Evolutionary conservation across 139 green algal species (phyloP).

Genomic region (Chlamydomonas incerta): DNA sequence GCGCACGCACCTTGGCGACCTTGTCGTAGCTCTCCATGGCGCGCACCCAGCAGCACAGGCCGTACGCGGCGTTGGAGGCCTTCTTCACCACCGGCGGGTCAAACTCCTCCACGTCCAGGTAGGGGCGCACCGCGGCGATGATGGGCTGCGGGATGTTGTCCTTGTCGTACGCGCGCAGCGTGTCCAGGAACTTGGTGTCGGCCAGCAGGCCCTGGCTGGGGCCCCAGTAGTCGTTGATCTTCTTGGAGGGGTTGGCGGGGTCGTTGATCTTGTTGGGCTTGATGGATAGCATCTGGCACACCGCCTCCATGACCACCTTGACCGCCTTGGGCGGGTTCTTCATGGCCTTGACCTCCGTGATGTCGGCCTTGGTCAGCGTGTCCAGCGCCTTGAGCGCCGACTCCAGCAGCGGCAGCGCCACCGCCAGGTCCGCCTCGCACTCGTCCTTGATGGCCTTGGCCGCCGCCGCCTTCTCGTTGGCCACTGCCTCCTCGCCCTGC

Average conservation of each 20-base stretch:
- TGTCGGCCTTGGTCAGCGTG: conserved; percentile 75
- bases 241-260: conserved; percentile 56
- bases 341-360: conserved; percentile 76
- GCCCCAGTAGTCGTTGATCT: conserved; percentile 82
- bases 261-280: conserved; percentile 78
- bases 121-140: conserved; percentile 66
- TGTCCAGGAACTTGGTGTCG: conserved; percentile 73
- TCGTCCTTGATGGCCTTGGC: conserved; percentile 82
- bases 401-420: conserved; percentile 63
- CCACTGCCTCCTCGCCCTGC: conserved; percentile 70
- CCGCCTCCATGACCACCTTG: conserved; percentile 81
- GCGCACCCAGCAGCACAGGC: conserved; percentile 81
- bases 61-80: conserved; percentile 75
- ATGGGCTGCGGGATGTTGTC: conserved; percentile 72
- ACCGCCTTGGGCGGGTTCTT: conserved; percentile 68
- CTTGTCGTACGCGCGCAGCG: conserved; percentile 79
- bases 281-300: conserved; percentile 78
- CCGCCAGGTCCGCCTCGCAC: conserved; percentile 75
- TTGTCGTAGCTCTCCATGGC: conserved; percentile 86
- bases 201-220: conserved; percentile 63
- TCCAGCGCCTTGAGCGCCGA: conserved; percentile 68
- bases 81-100: conserved; percentile 65
- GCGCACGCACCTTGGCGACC: conserved; percentile 35
- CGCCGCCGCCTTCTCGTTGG: conserved; percentile 70
- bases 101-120: conserved; percentile 70